Base-by-base conservation (phyloP, 441 rosid species). In the Gossypium davidsonii region DNA sequence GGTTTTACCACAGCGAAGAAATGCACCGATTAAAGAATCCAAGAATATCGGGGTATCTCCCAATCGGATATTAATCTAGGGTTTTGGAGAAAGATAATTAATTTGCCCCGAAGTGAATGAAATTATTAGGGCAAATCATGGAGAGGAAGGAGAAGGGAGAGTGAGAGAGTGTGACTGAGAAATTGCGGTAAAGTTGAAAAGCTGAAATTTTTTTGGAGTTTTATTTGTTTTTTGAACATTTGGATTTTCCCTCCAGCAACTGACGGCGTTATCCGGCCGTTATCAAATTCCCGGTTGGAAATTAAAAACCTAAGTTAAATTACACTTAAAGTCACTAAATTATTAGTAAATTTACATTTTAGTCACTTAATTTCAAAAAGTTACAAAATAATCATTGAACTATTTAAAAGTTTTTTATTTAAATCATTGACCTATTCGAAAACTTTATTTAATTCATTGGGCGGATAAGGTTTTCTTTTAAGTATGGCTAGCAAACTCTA, bases 161-260 rank as follows among this genome's bases (percentile, higher is more conserved):
- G 2, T 46, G 21, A 55, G 58, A 8, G 57, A 59, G 66, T 1
- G 39, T 1, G 39, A 34, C 25, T 26, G 52, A 62, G 77, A 70
- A 64, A 71, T 15, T 74, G 80, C 77, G 75, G 82, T 51, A 34
- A 73, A 59, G 71, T 26, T 21, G 39, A 48, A 10, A n/a, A 34
- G 11, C 62, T 23, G 39, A 10, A 46, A 58, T 52, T 48, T 52
- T 53, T 52, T 53, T 12, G 48, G 46, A 12, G 51, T 62, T 71
- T 67, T 62, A 73, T 65, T 67, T 78, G 65, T 76, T 21, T 53
- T 34, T 79, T 66, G 67, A 57, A 67, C 73, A 28, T 58, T 58
- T 79, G 73, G 59, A 46, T 80, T 85, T 81, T 81, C 84, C 88
- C 84, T 77, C 85, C 86, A 37, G 60, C 15, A 28, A 44, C n/a